A percentile compares a stretch with the other conserved stretches of the same genome.
Conservation (phyloP, 345 rosid genomes). For the Heritiera littoralis region DNA sequence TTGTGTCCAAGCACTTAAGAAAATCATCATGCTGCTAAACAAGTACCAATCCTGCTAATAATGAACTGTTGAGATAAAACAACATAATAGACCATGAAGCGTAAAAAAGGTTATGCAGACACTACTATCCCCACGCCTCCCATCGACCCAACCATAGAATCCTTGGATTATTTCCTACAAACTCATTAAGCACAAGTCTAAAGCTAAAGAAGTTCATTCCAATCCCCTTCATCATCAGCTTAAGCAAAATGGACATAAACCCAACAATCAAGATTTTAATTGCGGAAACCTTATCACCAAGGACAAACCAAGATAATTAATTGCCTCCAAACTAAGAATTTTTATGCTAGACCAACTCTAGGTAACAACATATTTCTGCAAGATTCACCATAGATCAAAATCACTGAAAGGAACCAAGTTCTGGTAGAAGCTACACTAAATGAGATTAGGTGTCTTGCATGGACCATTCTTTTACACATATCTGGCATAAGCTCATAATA, state of each 20-base stretch:
- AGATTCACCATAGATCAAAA: not conserved
- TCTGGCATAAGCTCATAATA: not conserved
- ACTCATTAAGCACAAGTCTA: no score
- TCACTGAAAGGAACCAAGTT: not conserved
- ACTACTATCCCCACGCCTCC: not conserved
- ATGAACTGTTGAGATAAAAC: not conserved
- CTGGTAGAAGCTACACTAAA: not conserved
- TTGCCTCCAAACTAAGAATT: not conserved
- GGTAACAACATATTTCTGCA: not conserved
- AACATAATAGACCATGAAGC: not conserved
- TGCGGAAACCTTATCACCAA: not conserved
- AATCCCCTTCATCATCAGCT: not conserved
- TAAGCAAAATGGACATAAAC: not conserved
- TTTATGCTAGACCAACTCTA: not conserved
- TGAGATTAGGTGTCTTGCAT: not conserved
- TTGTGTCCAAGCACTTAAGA: not conserved
- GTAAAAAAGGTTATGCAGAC: not conserved
- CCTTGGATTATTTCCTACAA: not conserved
- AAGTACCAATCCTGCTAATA: not conserved
- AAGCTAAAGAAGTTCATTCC: not conserved
- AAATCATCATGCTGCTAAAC: not conserved
- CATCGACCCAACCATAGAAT: not conserved
- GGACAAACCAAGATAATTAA: not conserved
- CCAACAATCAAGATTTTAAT: not conserved
- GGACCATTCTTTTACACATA: not conserved